Percentiles rank a stretch among this genome's conserved stretches.
These are phyloP conservation scores for Tilletia setariae DNA, from an alignment of 1,284 basidiomycete species.

Conservation along the genomic window DNA sequence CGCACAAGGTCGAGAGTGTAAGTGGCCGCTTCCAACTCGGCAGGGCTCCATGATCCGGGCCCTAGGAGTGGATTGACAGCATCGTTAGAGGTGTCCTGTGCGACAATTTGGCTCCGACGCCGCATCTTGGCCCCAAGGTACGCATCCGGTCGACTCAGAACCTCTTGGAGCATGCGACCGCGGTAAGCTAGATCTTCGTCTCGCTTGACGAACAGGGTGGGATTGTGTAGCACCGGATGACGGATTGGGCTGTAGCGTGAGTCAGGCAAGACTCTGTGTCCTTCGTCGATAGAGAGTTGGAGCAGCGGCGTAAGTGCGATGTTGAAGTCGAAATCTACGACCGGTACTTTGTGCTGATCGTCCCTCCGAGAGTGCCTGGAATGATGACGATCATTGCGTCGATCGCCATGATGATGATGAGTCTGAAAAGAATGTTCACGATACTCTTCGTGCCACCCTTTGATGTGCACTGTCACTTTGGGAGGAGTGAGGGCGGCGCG, in stretches of 20 bases:
- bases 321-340: slow-evolving; percentile 1
- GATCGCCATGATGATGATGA: background rate
- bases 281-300: background rate
- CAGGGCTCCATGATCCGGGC: no score
- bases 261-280: background rate
- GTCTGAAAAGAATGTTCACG: background rate
- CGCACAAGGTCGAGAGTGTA: no score
- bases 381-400: background rate
- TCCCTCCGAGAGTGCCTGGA: background rate
- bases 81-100: no score
- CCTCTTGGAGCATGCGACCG: slow-evolving; percentile 1
- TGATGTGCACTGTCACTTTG: background rate
- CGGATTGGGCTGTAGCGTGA: background rate
- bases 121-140: background rate
- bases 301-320: background rate
- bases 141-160: background rate
- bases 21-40: no score
- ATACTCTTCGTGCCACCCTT: slow-evolving; percentile 9
- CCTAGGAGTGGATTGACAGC: no score
- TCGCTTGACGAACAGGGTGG: background rate
- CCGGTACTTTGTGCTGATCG: background rate
- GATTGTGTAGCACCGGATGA: slow-evolving; percentile 1
- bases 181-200: slow-evolving; percentile 5
- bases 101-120: background rate
- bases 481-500: background rate